phyloP scores from a whole-genome alignment of 2,329 filamentous ascomycete species.

The Fusarium goolgardi region DNA sequence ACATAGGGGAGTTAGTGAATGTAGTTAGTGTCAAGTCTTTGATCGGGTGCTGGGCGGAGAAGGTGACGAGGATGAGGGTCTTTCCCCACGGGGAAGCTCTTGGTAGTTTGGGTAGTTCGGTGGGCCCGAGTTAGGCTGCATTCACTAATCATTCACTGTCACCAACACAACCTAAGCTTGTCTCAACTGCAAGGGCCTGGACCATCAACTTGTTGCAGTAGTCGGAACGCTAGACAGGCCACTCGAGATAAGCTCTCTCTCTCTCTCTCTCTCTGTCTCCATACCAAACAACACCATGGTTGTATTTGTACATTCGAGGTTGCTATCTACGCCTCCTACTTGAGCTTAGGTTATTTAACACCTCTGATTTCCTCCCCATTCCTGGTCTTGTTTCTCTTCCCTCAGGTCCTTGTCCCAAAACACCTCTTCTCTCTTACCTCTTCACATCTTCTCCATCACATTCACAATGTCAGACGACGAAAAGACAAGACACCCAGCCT shows the following conservation, averaged over 20 bases:
- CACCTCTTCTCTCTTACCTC: neutral
- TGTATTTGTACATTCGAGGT: neutral
- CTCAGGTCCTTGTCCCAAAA: constrained; percentile 8
- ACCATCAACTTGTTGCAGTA: neutral
- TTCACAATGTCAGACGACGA: constrained; percentile 36
- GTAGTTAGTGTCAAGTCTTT: no score
- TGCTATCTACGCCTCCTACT: constrained; percentile 15
- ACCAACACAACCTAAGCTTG: neutral
- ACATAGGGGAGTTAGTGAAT: neutral
- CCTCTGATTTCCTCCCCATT: constrained; percentile 6
- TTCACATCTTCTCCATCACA: neutral
- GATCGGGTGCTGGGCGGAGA: no score
- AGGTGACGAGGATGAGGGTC: no score
- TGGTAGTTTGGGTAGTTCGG: no score
- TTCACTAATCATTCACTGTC: no score
- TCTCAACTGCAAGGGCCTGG: constrained; percentile 10
- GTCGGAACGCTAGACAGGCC: neutral
- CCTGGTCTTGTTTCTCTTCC: neutral
- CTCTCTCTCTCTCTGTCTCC: neutral
- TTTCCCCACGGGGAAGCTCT: no score
- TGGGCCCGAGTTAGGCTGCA: no score
- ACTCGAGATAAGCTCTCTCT: constrained; percentile 20
- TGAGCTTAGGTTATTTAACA: constrained; percentile 25
- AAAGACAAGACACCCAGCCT: constrained; percentile 19
- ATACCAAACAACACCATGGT: constrained; percentile 11